phyloP scores from a whole-genome alignment of 208 protist species.

The Acanthamoeba lenticulata region DNA sequence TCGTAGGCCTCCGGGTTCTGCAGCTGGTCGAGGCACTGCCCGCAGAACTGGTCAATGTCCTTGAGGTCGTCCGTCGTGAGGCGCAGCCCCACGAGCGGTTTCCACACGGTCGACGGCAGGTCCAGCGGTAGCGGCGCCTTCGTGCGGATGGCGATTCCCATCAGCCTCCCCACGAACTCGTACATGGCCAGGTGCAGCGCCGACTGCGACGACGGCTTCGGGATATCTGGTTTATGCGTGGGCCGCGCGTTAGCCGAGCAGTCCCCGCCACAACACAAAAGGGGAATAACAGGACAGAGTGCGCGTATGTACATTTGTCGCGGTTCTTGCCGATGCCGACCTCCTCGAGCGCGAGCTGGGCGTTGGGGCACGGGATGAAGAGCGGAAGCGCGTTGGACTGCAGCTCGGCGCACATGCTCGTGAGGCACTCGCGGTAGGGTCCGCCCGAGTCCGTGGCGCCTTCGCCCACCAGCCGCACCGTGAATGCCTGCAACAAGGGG shows the following conservation, averaged over 20 bases:
- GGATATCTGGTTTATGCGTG: constrained; percentile 32
- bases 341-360: constrained; percentile 57
- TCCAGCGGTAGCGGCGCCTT: constrained; percentile 79
- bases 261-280: too few species aligned
- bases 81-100: constrained; percentile 63
- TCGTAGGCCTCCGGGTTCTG: constrained; percentile 48
- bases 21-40: constrained; percentile 57
- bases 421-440: constrained; percentile 69
- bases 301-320: constrained; percentile 70
- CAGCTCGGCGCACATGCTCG: constrained; percentile 68
- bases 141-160: constrained; percentile 94
- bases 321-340: constrained; percentile 74
- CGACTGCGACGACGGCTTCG: constrained; percentile 63
- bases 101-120: constrained; percentile 79
- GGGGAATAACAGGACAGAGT: neutral
- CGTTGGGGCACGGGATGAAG: constrained; percentile 77
- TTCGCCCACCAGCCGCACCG: constrained; percentile 53
- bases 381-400: constrained; percentile 65
- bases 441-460: constrained; percentile 71
- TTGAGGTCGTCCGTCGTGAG: constrained; percentile 49
- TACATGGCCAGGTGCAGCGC: constrained; percentile 75
- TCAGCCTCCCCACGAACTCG: constrained; percentile 86
- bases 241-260: neutral
- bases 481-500: neutral
- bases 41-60: constrained; percentile 64